phyloP scores from a whole-genome alignment of 2,329 filamentous ascomycete genomes.

The Moelleriella libera region DNA sequence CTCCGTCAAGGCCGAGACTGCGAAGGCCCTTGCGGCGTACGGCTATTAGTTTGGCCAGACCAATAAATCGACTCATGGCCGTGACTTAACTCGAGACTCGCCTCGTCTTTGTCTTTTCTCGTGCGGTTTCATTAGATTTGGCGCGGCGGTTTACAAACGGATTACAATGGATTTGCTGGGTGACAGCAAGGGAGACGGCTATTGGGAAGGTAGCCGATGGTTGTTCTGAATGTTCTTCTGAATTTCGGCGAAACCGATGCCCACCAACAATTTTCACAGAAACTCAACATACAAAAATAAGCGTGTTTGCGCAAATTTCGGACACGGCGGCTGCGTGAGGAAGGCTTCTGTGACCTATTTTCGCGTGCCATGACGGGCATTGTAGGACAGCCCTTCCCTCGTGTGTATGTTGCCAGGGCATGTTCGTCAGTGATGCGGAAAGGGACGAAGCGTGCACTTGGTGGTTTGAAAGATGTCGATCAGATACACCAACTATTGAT shows the following conservation, averaged over 20 bases:
- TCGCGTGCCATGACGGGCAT: too few relatives aligned
- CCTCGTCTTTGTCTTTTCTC: slow-evolving; percentile 25
- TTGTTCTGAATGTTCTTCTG: slow-evolving; percentile 21
- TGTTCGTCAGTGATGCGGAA: too few relatives aligned
- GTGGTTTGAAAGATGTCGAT: too few relatives aligned
- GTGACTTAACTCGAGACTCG: neutral
- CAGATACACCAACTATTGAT: too few relatives aligned
- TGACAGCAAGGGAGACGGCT: slow-evolving; percentile 26
- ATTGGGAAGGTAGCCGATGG: slow-evolving; percentile 17
- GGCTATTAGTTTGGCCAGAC: slow-evolving; percentile 58
- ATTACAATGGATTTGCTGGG: slow-evolving; percentile 34
- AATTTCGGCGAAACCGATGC: slow-evolving; percentile 6
- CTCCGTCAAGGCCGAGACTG: slow-evolving; percentile 72
- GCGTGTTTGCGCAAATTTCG: too few relatives aligned
- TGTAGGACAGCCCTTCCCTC: too few relatives aligned
- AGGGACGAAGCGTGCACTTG: too few relatives aligned
- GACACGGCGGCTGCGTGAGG: too few relatives aligned
- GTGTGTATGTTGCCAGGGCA: too few relatives aligned
- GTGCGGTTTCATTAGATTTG: slow-evolving; percentile 37
- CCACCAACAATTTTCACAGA: too few relatives aligned
- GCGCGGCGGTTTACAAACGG: slow-evolving; percentile 35
- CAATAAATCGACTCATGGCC: neutral
- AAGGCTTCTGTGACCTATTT: too few relatives aligned
- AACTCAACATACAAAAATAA: too few relatives aligned
- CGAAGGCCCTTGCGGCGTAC: slow-evolving; percentile 74